Base-by-base conservation (phyloP, 2,329 filamentous ascomycete species). In the Phialophora macrospora region DNA sequence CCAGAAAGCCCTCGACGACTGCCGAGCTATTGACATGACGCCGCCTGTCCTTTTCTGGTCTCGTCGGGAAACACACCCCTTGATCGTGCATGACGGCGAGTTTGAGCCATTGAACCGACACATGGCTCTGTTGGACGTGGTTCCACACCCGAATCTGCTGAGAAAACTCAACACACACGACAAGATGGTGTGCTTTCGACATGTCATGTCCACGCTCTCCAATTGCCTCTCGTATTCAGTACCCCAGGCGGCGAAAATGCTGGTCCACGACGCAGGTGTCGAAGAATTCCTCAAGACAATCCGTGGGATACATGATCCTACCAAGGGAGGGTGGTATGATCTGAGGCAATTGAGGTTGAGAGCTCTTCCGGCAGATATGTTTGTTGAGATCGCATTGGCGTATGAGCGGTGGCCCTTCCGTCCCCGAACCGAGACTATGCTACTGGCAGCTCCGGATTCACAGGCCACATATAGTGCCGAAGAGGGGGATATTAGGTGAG, bases 101-200 rank as follows among this genome's bases (percentile, higher is more conserved):
- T 72, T 72, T 62, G 44, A 55, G 12, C 67, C 70, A 14, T 24
- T 34, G 3, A 28, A 55, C 22, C 54, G 68, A 12, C 54, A 61
- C 5, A 60, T 73, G 63, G 66, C 66, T 2, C 63, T 73, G 66
- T 76, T 79, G 63, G 81, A 87, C 69, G 87, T 88, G 73, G 76
- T 82, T 63, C 79, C 83, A 46, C 80, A 85, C 56, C 84, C 84
- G 6, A 85, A 88, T 68, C 83, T 88, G 65, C 72, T 88, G 20
- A 74, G 81, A 12, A 80, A 79, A 63, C 87, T 88, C 72, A 61
- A 72, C 46, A 68, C 68, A 8, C 30, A 60, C 26, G 68, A 68
- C 44, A 71, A 68, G 41, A 62, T 64, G 60, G 62, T 69, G 49
- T 72, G 64, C 60, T 71, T 72, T 41, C 62, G 62, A 44, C 66